Evolutionary conservation across 2,329 filamentous ascomycete species (phyloP), one percentile per base, ranked within the genome.

Genomic region (Trichoderma oligosporum): DNA sequence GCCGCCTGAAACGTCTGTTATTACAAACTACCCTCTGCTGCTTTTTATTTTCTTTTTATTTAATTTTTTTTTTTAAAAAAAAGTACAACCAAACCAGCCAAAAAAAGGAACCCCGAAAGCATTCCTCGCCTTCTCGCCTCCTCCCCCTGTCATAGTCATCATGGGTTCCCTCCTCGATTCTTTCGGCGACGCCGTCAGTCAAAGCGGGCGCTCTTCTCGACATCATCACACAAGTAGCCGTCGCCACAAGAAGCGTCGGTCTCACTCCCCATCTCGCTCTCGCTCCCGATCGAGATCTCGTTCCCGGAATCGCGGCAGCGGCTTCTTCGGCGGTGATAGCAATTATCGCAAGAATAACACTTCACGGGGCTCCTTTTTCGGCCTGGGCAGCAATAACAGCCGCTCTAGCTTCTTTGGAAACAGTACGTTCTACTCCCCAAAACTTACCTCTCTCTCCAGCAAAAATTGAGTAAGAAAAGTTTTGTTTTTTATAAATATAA

Each of bases 361-460:
- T 41, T 75, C 73, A n/a, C 67, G 72, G 24, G 69, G 72, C 29
- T 77, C 75, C 52, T 77, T 82, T 65, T 80, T 79, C 60, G 72
- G 76, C 41, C 65, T 78, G 44, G 75, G 75, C 54, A 72, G 73
- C 55, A 76, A 76, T 60, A 66, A 66, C 57, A 76, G 72, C 61
- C 72, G 75, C 41, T 73, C 73, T 51, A 76, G 72, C 62, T 74
- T 81, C 67, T 81, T 81, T 60, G 73, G 74, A 20, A 67, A 68
- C 46, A 72, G 76, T 77, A 68, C 27, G 70, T 68, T 16, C 35
- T n/a, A n/a, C n/a, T n/a, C n/a, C n/a, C n/a, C n/a, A n/a, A n/a
- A n/a, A n/a, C n/a, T n/a, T n/a, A n/a, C n/a, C n/a, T n/a, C n/a
- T n/a, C n/a, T n/a, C n/a, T n/a, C n/a, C n/a, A n/a, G n/a, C 27